Base-by-base conservation (phyloP, 2,329 filamentous ascomycete genomes). In the Xylaria sp. region DNA sequence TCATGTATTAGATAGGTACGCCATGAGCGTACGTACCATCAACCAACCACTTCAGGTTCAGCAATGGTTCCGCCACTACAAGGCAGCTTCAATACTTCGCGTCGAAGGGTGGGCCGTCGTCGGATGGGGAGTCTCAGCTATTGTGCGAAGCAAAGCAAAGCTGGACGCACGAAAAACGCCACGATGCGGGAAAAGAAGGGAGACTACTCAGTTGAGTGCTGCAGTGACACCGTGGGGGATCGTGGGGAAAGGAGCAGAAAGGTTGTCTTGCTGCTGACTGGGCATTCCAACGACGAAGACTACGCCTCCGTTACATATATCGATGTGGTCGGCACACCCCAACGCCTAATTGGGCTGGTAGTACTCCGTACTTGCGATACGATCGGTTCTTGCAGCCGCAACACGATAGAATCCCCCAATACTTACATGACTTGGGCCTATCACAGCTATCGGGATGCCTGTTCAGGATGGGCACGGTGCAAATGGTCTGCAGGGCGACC, bases 381-480 rank as follows among this genome's bases (percentile, higher is more conserved):
- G 59, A 63, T 66, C 48, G 63, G 54, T 57, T 57, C 59, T 17
- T 54, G 65, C 59, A 63, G 59, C 63, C 59, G 67, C 67, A 56
- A 63, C 40, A 66, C 56, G 26, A 46, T 42, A 53, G 28, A 44
- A 59, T 28, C 23, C 56, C 49, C 56, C 56, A 61, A 49, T 49
- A 46, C 38, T 40, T 40, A 40, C 53, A 58, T 44, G 44, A 38
- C 40, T 23, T 40, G 38, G 31, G 31, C 58, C 62, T 60, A 65
- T 68, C 51, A 38, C 28, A 23, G 46, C 42, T 40, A 59, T 46
- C 54, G 40, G 66, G 67, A 69, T 66, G 63, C 67, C 67, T 69
- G 59, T 69, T 69, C 59, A 57, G 67, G 67, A 66, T 31, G 63
- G 26, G 51, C 63, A 56, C 20, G 54, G 59, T 20, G 63, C 54